These are phyloP conservation scores for Phytophthora gonapodyides DNA, from an alignment of 352 stramenopile genomes.

Conservation along the genomic window DNA sequence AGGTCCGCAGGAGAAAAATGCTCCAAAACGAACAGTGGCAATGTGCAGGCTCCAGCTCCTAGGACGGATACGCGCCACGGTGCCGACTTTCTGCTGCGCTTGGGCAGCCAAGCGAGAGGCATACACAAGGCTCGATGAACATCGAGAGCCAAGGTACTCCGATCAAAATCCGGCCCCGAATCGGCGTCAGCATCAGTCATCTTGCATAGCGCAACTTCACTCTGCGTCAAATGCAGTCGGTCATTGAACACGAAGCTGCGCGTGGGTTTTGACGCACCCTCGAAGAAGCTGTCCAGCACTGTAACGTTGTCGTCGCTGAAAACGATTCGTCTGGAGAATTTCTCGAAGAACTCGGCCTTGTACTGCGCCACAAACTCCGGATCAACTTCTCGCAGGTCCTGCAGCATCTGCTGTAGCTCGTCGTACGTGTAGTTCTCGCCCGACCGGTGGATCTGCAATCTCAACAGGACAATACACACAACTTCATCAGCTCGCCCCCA, in stretches of 20 bases:
- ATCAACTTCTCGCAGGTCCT: conserved; percentile 64
- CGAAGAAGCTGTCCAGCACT: conserved; percentile 65
- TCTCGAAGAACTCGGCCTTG: conserved; percentile 58
- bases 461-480: conserved; percentile 2
- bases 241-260: conserved; percentile 80
- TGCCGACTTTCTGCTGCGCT: background rate
- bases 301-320: conserved; percentile 56
- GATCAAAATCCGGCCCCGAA: conserved; percentile 43
- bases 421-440: conserved; percentile 79
- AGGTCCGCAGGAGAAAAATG: conserved; percentile 34
- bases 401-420: conserved; percentile 62
- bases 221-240: conserved; percentile 73
- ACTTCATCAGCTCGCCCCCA: background rate
- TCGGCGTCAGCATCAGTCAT: conserved; percentile 9
- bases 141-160: conserved; percentile 54
- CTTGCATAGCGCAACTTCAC: conserved; percentile 53
- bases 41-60: conserved; percentile 57
- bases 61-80: conserved; percentile 47
- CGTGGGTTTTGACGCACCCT: conserved; percentile 36
- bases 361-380: conserved; percentile 56
- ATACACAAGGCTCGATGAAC: conserved; percentile 69
- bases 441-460: conserved; percentile 67
- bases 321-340: conserved; percentile 60
- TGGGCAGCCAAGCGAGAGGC: conserved; percentile 36
- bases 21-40: conserved; percentile 62